These are phyloP conservation scores for Cyanodermella asteris DNA, from an alignment of 2,329 filamentous ascomycete genomes.

Conservation along the genomic window DNA sequence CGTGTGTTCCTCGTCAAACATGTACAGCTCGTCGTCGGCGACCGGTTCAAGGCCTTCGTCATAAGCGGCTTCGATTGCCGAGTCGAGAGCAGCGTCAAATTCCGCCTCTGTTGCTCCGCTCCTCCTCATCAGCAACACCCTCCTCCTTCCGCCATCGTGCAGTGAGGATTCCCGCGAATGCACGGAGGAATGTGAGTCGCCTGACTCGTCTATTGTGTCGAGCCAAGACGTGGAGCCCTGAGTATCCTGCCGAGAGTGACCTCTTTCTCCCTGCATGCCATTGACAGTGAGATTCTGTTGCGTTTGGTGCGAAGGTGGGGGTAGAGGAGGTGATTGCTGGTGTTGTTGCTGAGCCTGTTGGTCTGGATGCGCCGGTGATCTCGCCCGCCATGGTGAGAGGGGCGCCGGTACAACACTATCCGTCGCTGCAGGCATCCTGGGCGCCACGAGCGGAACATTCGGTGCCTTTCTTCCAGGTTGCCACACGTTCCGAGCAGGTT, in stretches of 20 bases:
- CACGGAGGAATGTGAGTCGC: conserved; percentile 58
- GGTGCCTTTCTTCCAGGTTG: too few relatives aligned
- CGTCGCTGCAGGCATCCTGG: too few relatives aligned
- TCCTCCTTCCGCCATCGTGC: too few relatives aligned
- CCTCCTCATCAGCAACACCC: too few relatives aligned
- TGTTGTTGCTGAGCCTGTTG: too few relatives aligned
- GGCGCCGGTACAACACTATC: conserved; percentile 53
- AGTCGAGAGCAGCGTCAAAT: conserved; percentile 84
- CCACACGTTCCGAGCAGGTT: too few relatives aligned
- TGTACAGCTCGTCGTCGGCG: conserved; percentile 27
- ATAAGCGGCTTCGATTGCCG: conserved; percentile 88
- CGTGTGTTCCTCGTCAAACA: conserved; percentile 5
- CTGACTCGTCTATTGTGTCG: conserved; percentile 84
- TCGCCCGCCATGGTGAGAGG: conserved; percentile 40
- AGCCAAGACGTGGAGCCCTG: conserved; percentile 77
- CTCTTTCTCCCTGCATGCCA: too few relatives aligned
- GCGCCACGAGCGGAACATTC: too few relatives aligned
- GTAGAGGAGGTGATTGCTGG: too few relatives aligned
- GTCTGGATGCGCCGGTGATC: conserved; percentile 21
- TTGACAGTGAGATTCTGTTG: too few relatives aligned
- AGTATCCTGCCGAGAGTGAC: conserved; percentile 38
- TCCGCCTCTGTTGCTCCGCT: conserved; percentile 67
- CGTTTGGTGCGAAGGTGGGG: too few relatives aligned
- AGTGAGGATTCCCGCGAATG: conserved; percentile 59
- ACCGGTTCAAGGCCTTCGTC: conserved; percentile 71